phyloP scores from a whole-genome alignment of 345 rosid species.

The Nephelium lappaceum region DNA sequence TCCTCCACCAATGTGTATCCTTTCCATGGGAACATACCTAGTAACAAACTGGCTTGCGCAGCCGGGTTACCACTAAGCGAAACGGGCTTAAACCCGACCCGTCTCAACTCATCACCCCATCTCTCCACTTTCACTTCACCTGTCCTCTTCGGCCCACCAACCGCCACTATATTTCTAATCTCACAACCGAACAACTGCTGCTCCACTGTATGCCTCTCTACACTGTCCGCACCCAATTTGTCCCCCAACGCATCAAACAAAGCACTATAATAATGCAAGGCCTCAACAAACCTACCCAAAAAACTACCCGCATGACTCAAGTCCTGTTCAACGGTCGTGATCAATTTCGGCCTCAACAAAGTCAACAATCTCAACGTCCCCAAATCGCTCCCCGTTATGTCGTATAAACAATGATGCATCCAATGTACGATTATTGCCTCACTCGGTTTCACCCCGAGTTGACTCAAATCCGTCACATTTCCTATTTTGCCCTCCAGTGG shows the following conservation, averaged over 20 bases:
- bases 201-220: slow-evolving; percentile 91
- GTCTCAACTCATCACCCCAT: slow-evolving; percentile 72
- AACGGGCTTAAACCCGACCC: slow-evolving; percentile 74
- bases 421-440: slow-evolving; percentile 91
- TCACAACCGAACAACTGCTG: slow-evolving; percentile 82
- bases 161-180: slow-evolving; percentile 83
- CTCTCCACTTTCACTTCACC: slow-evolving; percentile 75
- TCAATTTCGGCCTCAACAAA: slow-evolving; percentile 65
- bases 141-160: slow-evolving; percentile 74
- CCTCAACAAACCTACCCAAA: slow-evolving; percentile 85
- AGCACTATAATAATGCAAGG: slow-evolving; percentile 94
- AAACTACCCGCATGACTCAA: slow-evolving; percentile 74
- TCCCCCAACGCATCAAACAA: slow-evolving; percentile 93
- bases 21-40: slow-evolving; percentile 94
- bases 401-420: slow-evolving; percentile 96
- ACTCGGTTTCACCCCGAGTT: slow-evolving; percentile 56
- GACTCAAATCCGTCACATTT: slow-evolving; percentile 47
- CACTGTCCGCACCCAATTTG: slow-evolving; percentile 59
- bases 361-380: slow-evolving; percentile 58
- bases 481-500: slow-evolving; percentile 86
- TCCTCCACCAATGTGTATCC: slow-evolving; percentile 90
- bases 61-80: slow-evolving; percentile 91
- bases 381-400: slow-evolving; percentile 72
- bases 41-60: slow-evolving; percentile 75
- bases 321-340: slow-evolving; percentile 90